These are phyloP conservation scores for Gossypium schwendimanii DNA, from an alignment of 441 rosid species.

Conservation along the genomic window DNA sequence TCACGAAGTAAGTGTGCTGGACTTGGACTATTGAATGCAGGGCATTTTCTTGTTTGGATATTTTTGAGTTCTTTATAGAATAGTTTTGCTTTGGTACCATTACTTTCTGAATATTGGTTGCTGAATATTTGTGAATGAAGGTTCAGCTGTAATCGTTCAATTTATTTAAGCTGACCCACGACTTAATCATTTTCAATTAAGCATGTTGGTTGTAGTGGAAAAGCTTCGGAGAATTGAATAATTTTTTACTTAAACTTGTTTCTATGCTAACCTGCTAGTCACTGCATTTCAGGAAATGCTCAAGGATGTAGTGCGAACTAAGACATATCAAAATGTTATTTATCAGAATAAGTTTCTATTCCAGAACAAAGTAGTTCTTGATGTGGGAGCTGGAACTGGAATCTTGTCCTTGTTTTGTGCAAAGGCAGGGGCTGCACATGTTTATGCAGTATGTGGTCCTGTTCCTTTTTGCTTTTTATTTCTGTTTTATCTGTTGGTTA, in stretches of 20 bases:
- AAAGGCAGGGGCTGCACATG: conserved; percentile 91
- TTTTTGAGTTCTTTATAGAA: background rate
- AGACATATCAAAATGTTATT: conserved; percentile 90
- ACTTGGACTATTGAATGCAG: conserved; percentile 4
- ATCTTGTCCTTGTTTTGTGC: conserved; percentile 95
- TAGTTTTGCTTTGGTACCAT: background rate
- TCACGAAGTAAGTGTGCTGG: conserved; percentile 82
- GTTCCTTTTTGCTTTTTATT: background rate
- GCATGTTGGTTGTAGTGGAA: background rate
- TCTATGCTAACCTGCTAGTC: background rate
- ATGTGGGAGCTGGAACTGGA: conserved; percentile 99
- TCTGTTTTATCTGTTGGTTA: background rate
- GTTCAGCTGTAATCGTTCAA: background rate
- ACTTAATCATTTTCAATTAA: background rate
- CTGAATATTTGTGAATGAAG: background rate
- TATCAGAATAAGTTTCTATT: conserved; percentile 84
- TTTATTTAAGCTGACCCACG: background rate
- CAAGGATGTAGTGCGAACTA: conserved; percentile 89
- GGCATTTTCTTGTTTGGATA: background rate
- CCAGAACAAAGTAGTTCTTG: conserved; percentile 84
- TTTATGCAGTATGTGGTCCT: conserved; percentile 61
- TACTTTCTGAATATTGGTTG: background rate
- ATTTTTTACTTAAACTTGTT: background rate
- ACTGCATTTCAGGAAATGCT: conserved; percentile 78
- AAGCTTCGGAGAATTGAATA: background rate